Conservation (phyloP, 257 asterid genomes). For the Euphrasia confusa region DNA sequence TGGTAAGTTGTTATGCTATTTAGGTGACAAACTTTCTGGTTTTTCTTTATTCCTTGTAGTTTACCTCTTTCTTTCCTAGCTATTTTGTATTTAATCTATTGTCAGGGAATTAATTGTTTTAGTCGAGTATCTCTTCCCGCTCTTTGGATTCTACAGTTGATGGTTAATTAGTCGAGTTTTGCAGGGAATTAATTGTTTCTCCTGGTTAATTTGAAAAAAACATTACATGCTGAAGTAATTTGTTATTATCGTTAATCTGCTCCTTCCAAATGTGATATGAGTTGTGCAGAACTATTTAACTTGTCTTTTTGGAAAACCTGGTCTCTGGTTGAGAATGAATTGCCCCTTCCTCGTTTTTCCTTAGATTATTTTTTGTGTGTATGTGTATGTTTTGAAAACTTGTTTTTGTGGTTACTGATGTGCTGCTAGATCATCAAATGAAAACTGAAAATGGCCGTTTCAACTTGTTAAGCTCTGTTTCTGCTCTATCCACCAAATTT, state of each 20-base stretch:
- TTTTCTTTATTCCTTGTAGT: not conserved
- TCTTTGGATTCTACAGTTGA: not conserved
- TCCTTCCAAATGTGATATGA: not conserved
- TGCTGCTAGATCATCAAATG: not conserved
- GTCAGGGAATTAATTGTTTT: conserved; percentile 10
- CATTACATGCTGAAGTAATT: not conserved
- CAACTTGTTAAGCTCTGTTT: conserved; percentile 5
- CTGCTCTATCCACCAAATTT: conserved; percentile 1
- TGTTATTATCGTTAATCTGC: not conserved
- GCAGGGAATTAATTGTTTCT: not conserved
- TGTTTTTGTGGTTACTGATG: conserved; percentile 3
- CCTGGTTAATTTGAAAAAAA: not conserved
- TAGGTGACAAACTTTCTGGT: not conserved
- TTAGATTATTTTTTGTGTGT: not conserved
- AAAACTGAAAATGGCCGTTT: conserved; percentile 5
- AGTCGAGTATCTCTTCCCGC: not conserved
- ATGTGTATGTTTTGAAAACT: not conserved
- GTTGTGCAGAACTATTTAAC: conserved; percentile 2
- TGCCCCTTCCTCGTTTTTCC: not conserved
- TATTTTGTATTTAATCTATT: conserved; percentile 2
- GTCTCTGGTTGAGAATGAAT: not conserved
- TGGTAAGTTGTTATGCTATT: conserved; percentile 48
- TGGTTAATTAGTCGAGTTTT: not conserved
- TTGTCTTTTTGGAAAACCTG: not conserved
- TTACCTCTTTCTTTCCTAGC: conserved; percentile 15